A percentile compares a stretch with the other conserved stretches of the same genome.
Evolutionary conservation across 176 grass and related monocot genomes (phyloP).

Genomic region (Coix lacrymajobi): DNA sequence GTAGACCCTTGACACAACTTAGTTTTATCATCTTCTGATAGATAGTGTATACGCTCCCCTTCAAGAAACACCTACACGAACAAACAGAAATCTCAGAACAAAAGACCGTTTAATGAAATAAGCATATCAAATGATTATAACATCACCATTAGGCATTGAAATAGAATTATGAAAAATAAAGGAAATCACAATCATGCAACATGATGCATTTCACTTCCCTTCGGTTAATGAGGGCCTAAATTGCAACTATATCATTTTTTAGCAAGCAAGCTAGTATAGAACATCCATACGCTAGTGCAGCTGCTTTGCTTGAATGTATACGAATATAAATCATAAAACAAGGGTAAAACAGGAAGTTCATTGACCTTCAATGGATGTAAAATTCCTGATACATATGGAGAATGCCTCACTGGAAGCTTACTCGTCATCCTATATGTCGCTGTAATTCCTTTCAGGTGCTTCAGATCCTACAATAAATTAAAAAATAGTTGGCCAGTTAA

Average conservation of each 20-base stretch:
- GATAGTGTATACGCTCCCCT: slow-evolving; percentile 52
- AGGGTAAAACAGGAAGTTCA: slow-evolving; percentile 24
- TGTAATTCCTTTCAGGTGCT: slow-evolving; percentile 91
- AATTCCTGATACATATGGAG: slow-evolving; percentile 82
- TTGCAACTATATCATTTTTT: neutral
- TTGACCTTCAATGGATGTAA: slow-evolving; percentile 89
- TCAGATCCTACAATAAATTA: slow-evolving; percentile 61
- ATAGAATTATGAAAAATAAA: neutral
- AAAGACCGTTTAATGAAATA: neutral
- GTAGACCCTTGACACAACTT: slow-evolving; percentile 50
- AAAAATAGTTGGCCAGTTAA: neutral
- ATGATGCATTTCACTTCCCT: neutral
- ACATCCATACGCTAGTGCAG: neutral
- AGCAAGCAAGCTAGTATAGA: neutral
- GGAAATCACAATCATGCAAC: neutral
- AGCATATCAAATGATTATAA: neutral
- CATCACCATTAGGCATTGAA: neutral
- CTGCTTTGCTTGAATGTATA: neutral
- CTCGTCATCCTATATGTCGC: slow-evolving; percentile 96
- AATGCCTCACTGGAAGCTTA: slow-evolving; percentile 96
- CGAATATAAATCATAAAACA: slow-evolving; percentile 17
- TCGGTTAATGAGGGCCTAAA: neutral
- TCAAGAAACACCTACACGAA: slow-evolving; percentile 74
- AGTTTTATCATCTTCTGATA: slow-evolving; percentile 68
- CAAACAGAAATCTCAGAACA: neutral